Base-by-base conservation (phyloP, 305 asterid genomes). In the Rubia tinctorum region DNA sequence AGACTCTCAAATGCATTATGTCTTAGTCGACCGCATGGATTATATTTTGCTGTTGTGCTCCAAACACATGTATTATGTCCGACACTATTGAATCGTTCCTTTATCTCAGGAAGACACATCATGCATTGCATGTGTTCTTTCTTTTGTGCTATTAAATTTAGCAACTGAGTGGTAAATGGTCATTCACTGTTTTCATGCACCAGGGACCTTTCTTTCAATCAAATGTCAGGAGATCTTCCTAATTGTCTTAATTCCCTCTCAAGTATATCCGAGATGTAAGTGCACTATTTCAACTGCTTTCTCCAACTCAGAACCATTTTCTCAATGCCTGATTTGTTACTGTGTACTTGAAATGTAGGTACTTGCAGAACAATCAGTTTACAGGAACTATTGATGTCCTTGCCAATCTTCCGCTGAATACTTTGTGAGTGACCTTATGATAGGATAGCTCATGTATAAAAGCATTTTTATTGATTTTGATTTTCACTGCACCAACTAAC, bases 121-220 rank as follows among this genome's bases (percentile, higher is more conserved):
- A 15, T 34, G 45, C 27, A 25, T 22, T 13, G 27, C 42, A 3
- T 30, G 34, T 27, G 45, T 37, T 20, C 64, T 63, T 56, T 44
- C 47, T 37, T 20, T 75, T 59, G 60, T 34, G 39, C 20, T 7
- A 59, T 66, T 18, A 7, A 37, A 37, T 8, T 23, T 72, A 68
- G 20, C 45, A 4, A 20, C 25, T 45, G 77, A 71, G 30, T 37
- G 40, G 12, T 66, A 60, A 71, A 23, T 34, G 34, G 11, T 66
- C 55, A 78, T 74, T 43, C 75, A 45, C 69, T 51, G 37, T 76
- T 12, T 68, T 78, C 78, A 40, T 82, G 77, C 78, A 75, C 80
- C 86, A 91, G 99, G 95, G 98, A 95, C 79, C 80, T 95, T 23
- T 95, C 98, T 61, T 88, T 76, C 69, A 95, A 95, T 84, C 25